Conservation (phyloP, 169 alveolate genomes). For the Plasmodium vinckei region DNA sequence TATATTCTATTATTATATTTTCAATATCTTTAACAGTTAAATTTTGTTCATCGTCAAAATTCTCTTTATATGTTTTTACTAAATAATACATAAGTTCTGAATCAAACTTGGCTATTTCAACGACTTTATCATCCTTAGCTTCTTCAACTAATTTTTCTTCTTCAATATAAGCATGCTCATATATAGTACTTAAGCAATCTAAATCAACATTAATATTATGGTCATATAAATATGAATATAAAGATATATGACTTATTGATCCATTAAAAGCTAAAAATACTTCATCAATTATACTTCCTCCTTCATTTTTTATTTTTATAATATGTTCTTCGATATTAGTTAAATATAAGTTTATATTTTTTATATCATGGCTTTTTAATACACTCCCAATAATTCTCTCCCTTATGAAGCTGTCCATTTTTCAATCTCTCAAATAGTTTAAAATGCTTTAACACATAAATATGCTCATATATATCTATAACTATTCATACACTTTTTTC, state of each 20-base stretch:
- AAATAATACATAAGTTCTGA: constrained; percentile 55
- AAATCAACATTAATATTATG: constrained; percentile 39
- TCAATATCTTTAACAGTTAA: constrained; percentile 39
- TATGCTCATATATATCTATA: too few relatives aligned
- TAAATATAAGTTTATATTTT: constrained; percentile 43
- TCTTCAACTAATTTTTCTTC: constrained; percentile 47
- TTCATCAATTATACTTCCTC: constrained; percentile 45
- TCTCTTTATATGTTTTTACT: constrained; percentile 32
- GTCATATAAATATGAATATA: constrained; percentile 49
- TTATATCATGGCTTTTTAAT: constrained; percentile 30
- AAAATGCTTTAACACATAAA: too few relatives aligned
- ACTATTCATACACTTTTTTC: too few relatives aligned
- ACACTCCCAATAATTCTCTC: constrained; percentile 14
- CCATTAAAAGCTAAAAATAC: constrained; percentile 63
- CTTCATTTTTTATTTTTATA: constrained; percentile 72
- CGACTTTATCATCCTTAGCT: constrained; percentile 23
- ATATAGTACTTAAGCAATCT: constrained; percentile 35
- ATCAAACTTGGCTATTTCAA: constrained; percentile 47
- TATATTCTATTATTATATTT: constrained; percentile 22
- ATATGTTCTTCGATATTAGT: constrained; percentile 49
- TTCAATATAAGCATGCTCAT: constrained; percentile 59
- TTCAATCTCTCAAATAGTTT: not conserved
- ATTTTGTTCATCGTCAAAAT: constrained; percentile 6
- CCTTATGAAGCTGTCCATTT: constrained; percentile 10
- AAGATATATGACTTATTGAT: constrained; percentile 48